These are phyloP conservation scores for Coriaria nepalensis DNA, from an alignment of 306 rosid species.

Conservation along the genomic window DNA sequence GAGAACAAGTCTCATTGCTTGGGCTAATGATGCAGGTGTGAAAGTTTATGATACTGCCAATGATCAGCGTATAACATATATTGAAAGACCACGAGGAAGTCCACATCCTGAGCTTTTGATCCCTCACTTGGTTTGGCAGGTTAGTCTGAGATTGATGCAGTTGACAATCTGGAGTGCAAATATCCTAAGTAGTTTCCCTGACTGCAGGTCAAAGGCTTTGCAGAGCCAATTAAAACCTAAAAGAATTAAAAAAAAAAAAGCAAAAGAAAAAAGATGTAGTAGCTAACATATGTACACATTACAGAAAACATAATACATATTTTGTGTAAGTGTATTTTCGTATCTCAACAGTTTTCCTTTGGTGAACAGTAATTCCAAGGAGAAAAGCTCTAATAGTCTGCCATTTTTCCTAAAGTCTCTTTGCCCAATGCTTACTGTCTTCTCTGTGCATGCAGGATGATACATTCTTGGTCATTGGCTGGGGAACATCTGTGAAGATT, in stretches of 20 bases:
- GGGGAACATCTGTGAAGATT: conserved; percentile 93
- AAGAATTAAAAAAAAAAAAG: no score
- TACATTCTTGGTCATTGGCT: conserved; percentile 78
- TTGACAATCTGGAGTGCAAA: conserved; percentile 12
- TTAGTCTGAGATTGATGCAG: conserved; percentile 29
- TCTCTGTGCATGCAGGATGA: conserved; percentile 55
- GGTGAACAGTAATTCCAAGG: no score
- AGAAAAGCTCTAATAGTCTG: no score
- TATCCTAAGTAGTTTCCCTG: conserved; percentile 11
- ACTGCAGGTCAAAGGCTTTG: conserved; percentile 12
- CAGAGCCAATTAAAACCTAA: no score
- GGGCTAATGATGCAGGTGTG: conserved; percentile 96
- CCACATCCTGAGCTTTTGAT: conserved; percentile 84
- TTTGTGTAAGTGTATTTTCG: no score
- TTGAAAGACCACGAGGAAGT: conserved; percentile 87
- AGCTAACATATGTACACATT: no score
- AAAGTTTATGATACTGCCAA: conserved; percentile 87
- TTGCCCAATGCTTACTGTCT: conserved; percentile 16
- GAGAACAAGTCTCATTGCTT: conserved; percentile 92
- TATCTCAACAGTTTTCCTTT: no score
- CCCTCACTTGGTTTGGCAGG: conserved; percentile 99
- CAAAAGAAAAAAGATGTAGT: not conserved
- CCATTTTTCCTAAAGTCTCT: not conserved
- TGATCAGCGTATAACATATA: conserved; percentile 85
- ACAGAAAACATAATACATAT: no score